Evolutionary conservation across 116 monocot genomes (phyloP).

Genomic region (Thalassia testudinum): DNA sequence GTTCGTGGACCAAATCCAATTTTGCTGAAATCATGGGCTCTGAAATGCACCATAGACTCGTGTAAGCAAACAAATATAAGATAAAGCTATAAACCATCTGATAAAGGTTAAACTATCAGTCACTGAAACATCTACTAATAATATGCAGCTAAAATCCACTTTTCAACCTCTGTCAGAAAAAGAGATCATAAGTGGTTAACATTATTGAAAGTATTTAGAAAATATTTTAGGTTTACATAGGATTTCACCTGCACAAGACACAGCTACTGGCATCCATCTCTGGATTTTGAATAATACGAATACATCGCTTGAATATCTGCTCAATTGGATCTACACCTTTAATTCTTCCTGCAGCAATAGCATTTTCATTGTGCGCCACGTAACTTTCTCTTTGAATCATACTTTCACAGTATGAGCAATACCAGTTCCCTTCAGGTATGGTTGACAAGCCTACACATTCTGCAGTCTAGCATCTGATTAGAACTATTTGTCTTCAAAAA

Average conservation of each 20-base stretch:
- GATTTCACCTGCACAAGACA: constrained; percentile 67
- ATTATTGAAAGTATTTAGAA: no score
- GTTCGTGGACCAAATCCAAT: constrained; percentile 51
- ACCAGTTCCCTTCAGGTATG: constrained; percentile 52
- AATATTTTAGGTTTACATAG: no score
- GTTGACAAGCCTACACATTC: constrained; percentile 61
- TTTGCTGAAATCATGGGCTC: constrained; percentile 61
- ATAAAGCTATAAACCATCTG: no score
- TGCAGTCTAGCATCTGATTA: no score
- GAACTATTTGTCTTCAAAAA: no score
- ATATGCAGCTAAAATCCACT: no score
- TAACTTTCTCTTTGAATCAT: constrained; percentile 49
- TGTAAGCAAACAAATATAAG: no score
- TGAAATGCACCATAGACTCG: constrained; percentile 18
- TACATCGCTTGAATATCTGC: constrained; percentile 55
- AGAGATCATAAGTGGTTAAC: no score
- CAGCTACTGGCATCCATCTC: constrained; percentile 48
- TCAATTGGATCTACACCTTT: constrained; percentile 63
- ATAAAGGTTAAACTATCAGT: no score
- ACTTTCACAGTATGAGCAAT: constrained; percentile 51
- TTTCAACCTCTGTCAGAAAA: no score
- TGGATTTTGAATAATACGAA: constrained; percentile 64
- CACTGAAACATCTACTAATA: neutral
- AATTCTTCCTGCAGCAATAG: constrained; percentile 73
- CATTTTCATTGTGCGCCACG: constrained; percentile 52